Conservation (phyloP, 2,329 filamentous ascomycete species). For the Alternaria sp. region DNA sequence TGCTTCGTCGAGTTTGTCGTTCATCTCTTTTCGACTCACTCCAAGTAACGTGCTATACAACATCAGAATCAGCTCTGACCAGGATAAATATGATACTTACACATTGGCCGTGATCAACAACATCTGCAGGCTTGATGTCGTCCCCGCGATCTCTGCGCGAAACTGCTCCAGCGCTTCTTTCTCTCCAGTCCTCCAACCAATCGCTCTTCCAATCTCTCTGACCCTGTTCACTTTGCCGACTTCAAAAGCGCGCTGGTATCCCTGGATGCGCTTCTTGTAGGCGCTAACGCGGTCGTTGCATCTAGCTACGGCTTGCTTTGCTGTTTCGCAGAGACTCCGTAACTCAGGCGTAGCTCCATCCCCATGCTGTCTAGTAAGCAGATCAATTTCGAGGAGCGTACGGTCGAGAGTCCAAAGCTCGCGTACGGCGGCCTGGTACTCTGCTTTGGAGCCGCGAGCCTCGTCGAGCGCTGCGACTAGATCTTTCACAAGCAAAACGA, state of each 20-base stretch:
- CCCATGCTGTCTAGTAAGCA: constrained; percentile 8
- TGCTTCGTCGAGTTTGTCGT: neutral
- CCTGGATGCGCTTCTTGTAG: neutral
- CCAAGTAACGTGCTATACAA: neutral
- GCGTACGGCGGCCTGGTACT: constrained; percentile 34
- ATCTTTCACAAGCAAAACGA: constrained; percentile 36
- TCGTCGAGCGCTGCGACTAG: constrained; percentile 36
- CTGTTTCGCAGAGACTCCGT: neutral
- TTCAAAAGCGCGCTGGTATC: neutral
- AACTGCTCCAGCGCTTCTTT: constrained; percentile 18
- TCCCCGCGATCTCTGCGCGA: constrained; percentile 11
- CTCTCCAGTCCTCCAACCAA: constrained; percentile 17
- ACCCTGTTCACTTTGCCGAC: neutral
- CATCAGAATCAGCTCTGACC: neutral
- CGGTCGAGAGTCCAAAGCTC: constrained; percentile 34
- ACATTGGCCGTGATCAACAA: neutral
- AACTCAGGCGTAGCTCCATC: neutral
- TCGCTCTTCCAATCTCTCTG: constrained; percentile 2
- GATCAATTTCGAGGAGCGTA: constrained; percentile 20
- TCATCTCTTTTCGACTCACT: neutral
- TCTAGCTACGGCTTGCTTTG: neutral
- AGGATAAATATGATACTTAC: neutral
- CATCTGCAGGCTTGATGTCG: constrained; percentile 15
- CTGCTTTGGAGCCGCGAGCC: constrained; percentile 32
- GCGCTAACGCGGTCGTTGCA: neutral